These are phyloP conservation scores for Firmiana major DNA, from an alignment of 345 rosid species.

Conservation along the genomic window DNA sequence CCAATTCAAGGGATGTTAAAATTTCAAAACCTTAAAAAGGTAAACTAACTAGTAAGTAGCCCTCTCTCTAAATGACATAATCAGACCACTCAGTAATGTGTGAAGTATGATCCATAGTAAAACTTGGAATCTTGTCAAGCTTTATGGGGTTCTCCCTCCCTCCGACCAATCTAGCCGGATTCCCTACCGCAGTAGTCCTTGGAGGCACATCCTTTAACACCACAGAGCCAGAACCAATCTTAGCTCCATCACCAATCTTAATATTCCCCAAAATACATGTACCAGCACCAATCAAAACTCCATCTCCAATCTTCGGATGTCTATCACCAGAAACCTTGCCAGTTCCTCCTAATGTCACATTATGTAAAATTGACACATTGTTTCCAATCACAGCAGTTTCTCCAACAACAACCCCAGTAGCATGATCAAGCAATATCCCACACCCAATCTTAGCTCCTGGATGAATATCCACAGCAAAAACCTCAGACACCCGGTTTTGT, in stretches of 20 bases:
- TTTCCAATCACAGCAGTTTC: conserved; percentile 93
- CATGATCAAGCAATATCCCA: conserved; percentile 80
- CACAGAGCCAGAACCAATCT: conserved; percentile 90
- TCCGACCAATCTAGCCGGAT: conserved; percentile 86
- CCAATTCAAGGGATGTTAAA: background rate
- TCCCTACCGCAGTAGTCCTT: conserved; percentile 83
- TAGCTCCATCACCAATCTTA: conserved; percentile 88
- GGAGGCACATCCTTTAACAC: conserved; percentile 81
- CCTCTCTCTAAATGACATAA: conserved; percentile 69
- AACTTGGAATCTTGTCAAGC: conserved; percentile 76
- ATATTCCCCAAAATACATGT: conserved; percentile 88
- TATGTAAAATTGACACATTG: conserved; percentile 83
- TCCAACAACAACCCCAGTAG: conserved; percentile 77
- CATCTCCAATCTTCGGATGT: conserved; percentile 94
- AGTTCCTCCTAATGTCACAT: conserved; percentile 89
- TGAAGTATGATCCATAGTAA: conserved; percentile 94
- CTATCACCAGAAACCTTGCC: conserved; percentile 82
- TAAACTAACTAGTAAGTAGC: background rate
- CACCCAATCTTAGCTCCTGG: conserved; percentile 83
- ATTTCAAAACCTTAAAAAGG: background rate
- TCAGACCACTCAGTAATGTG: conserved; percentile 83
- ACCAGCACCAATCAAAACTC: conserved; percentile 92
- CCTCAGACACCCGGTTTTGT: conserved; percentile 71
- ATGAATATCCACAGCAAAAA: conserved; percentile 85
- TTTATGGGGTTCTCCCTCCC: conserved; percentile 78